Base-by-base conservation (phyloP, 345 rosid species). In the Syzygium aqueum region DNA sequence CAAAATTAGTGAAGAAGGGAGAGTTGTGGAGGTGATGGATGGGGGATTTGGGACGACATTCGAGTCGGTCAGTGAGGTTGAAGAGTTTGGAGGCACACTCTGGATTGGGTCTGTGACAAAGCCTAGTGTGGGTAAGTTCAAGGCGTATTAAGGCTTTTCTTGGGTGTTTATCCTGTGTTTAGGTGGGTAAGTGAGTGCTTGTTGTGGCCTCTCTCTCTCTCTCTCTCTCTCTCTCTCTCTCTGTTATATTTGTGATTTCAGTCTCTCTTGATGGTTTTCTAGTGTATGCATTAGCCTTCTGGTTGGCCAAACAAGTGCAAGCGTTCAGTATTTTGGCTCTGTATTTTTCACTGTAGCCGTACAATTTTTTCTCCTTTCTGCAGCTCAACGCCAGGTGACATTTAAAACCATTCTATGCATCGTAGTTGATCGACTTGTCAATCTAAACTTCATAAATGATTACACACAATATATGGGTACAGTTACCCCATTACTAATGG, bases 61-160 rank as follows among this genome's bases (percentile, higher is more conserved):
- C 40, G 88, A 88, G 43, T 89, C 91, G 28, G 90, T 92, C 0
- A 93, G 94, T 77, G 94, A 94, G 86, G 89, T 94, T 57, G 91
- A 88, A 78, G 93, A 92, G 57, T 11, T 88, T 0, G 53, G 57
- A 61, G 92, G 89, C 4, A 17, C 19, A 4, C 85, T 94, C 84
- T 94, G 91, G 86, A 51, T 91, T 17, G 94, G 95, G 28, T 93
- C 94, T 30, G 88, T 88, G 5, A 59, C 65, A 3, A 88, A 89
- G 87, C 91, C 94, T 84, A 91, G 87, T 84, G 67, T 92, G 25
- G 92, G 90, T 11, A 84, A 63, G 53, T 40, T 84, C 77, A 86
- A 53, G 33, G 85, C 84, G 28, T 85, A 85, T 33, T 33, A 67
- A 17, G 80, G 46, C 80, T 67, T 33, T 33, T 33, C 6, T 67